Conservation (phyloP, 306 rosid species). For the Glycine tomentella region DNA sequence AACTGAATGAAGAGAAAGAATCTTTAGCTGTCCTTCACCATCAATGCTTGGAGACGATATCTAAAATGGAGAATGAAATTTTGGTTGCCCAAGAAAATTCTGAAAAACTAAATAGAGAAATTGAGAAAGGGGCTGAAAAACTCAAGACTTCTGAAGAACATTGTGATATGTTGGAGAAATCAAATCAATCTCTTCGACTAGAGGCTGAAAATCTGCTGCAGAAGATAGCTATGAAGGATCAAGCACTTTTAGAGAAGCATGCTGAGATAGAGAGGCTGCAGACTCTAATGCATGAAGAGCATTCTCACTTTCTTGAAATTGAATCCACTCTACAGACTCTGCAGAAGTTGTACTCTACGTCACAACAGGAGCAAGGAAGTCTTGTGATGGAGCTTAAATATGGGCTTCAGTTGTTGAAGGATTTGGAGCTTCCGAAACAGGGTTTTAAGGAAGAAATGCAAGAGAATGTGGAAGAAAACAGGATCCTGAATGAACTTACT, state of each 20-base stretch:
- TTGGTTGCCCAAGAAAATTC: constrained; percentile 63
- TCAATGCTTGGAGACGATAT: constrained; percentile 74
- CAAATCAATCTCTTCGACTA: constrained; percentile 67
- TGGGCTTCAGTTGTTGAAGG: constrained; percentile 80
- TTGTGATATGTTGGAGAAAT: constrained; percentile 61
- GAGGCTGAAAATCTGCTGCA: constrained; percentile 74
- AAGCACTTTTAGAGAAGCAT: constrained; percentile 74
- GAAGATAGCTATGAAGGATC: constrained; percentile 80
- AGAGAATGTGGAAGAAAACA: constrained; percentile 69
- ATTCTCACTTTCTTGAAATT: constrained; percentile 74
- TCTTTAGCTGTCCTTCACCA: constrained; percentile 59
- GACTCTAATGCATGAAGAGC: constrained; percentile 75
- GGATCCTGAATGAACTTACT: constrained; percentile 63
- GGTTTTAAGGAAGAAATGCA: constrained; percentile 70
- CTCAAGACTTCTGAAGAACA: constrained; percentile 65
- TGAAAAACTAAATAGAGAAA: constrained; percentile 58
- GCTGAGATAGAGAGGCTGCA: constrained; percentile 76
- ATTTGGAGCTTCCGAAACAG: constrained; percentile 68
- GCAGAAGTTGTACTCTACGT: constrained; percentile 72
- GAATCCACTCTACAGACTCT: constrained; percentile 74
- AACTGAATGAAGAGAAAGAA: constrained; percentile 72
- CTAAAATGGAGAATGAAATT: constrained; percentile 73
- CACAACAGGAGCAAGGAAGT: constrained; percentile 87
- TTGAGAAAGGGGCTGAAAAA: constrained; percentile 61
- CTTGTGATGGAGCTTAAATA: constrained; percentile 78